Evolutionary conservation across 192 early-diverging fungal genomes (phyloP).

Genomic region (Coemansia sp.): DNA sequence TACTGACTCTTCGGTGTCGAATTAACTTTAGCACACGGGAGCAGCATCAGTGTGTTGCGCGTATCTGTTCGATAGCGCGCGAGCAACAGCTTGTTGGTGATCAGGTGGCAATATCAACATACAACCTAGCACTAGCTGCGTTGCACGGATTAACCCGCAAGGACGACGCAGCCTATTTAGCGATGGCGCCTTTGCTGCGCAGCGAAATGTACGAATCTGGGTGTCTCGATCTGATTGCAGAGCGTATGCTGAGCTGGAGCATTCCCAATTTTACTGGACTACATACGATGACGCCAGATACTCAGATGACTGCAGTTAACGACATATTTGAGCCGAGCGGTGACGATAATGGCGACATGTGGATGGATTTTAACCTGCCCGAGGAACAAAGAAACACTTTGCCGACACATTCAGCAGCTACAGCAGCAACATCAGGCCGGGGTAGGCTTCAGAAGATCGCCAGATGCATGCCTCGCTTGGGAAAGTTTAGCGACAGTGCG

Average conservation of each 20-base stretch:
- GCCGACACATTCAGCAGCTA: neutral
- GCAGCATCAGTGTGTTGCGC: slow-evolving; percentile 19
- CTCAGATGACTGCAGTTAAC: neutral
- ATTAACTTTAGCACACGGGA: slow-evolving; percentile 24
- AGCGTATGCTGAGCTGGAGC: slow-evolving; percentile 24
- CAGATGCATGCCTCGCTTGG: no score
- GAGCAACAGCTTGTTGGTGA: slow-evolving; percentile 17
- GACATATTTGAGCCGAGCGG: neutral
- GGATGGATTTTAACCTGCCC: slow-evolving; percentile 53
- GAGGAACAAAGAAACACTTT: slow-evolving; percentile 19
- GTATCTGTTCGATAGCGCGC: slow-evolving; percentile 26
- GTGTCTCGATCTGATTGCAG: slow-evolving; percentile 35
- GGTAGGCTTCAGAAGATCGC: neutral
- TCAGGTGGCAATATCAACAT: slow-evolving; percentile 27
- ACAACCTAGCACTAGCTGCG: slow-evolving; percentile 39
- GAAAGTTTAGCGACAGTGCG: neutral
- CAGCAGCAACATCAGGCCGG: neutral
- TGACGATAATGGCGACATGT: slow-evolving; percentile 17
- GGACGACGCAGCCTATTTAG: slow-evolving; percentile 44
- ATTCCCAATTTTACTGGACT: slow-evolving; percentile 19
- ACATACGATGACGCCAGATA: neutral
- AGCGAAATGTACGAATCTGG: slow-evolving; percentile 49
- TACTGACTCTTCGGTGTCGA: slow-evolving; percentile 21
- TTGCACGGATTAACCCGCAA: slow-evolving; percentile 43
- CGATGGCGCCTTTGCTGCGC: slow-evolving; percentile 47